A percentile compares a stretch with the other conserved stretches of the same genome.
These are phyloP conservation scores for Stachybotrys echinatus DNA, from an alignment of 2,329 filamentous ascomycete genomes.

Conservation along the genomic window DNA sequence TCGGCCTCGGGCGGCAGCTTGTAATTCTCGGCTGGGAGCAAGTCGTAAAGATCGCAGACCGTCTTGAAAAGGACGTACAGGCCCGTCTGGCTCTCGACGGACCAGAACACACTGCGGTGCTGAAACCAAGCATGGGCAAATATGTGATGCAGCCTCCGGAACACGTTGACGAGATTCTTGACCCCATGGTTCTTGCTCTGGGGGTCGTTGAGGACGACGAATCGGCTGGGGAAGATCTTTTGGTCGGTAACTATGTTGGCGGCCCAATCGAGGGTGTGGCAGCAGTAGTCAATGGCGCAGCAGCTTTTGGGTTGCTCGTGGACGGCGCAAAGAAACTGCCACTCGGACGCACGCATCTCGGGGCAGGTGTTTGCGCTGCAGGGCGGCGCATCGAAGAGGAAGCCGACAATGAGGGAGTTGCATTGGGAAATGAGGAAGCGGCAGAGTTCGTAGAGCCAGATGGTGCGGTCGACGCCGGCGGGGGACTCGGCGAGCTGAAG, in stretches of 20 bases:
- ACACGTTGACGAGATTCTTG: constrained; percentile 90
- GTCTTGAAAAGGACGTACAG: constrained; percentile 96
- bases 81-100: constrained; percentile 83
- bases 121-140: constrained; percentile 99
- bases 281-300: constrained; percentile 98
- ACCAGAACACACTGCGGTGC: constrained; percentile 92
- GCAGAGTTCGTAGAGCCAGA: constrained; percentile 98
- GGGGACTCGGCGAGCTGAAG: constrained; percentile 74
- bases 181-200: constrained; percentile 60
- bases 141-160: constrained; percentile 88
- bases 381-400: constrained; percentile 84
- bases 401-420: constrained; percentile 86
- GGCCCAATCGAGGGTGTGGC: constrained; percentile 96
- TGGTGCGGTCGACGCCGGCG: constrained; percentile 72
- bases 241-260: constrained; percentile 90
- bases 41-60: constrained; percentile 85
- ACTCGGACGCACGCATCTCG: constrained; percentile 97
- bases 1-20: constrained; percentile 92
- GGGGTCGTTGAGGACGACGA: constrained; percentile 51
- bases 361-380: constrained; percentile 88
- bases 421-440: constrained; percentile 93
- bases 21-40: constrained; percentile 91
- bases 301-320: constrained; percentile 96
- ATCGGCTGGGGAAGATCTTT: constrained; percentile 89
- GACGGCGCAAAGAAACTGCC: constrained; percentile 97